phyloP scores from a whole-genome alignment of 345 rosid genomes.

The Capsella bursapastoris region DNA sequence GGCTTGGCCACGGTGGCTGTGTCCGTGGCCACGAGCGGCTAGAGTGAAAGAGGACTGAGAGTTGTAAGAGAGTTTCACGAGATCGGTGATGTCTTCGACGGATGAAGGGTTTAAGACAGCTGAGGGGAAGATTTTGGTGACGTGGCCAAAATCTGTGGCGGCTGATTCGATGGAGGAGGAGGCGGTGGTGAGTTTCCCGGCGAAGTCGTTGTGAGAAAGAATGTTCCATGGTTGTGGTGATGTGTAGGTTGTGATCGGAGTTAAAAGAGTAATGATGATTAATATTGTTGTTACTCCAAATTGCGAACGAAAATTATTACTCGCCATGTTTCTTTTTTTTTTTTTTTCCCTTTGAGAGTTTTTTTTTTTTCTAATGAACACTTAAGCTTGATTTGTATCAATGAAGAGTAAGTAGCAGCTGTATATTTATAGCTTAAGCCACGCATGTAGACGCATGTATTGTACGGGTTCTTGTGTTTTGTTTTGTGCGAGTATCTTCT shows the following conservation, averaged over 20 bases:
- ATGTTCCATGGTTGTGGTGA: slow-evolving; percentile 43
- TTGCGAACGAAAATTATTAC: slow-evolving; percentile 23
- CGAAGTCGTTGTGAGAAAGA: slow-evolving; percentile 30
- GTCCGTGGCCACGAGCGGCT: slow-evolving; percentile 88
- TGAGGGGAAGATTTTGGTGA: slow-evolving; percentile 50
- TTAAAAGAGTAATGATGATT: slow-evolving; percentile 32
- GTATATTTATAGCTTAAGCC: slow-evolving; percentile 30
- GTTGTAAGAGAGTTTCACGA: slow-evolving; percentile 51
- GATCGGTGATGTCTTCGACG: slow-evolving; percentile 51
- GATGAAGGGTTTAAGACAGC: slow-evolving; percentile 80
- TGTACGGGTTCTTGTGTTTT: background rate
- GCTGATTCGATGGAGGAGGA: slow-evolving; percentile 46
- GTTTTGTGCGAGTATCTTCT: slow-evolving; percentile 9
- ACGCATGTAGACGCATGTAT: slow-evolving; percentile 22
- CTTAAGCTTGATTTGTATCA: slow-evolving; percentile 13
- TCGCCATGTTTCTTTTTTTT: slow-evolving; percentile 28
- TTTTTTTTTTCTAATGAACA: background rate
- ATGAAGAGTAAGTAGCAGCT: slow-evolving; percentile 3
- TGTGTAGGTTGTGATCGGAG: slow-evolving; percentile 39
- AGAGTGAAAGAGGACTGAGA: slow-evolving; percentile 45
- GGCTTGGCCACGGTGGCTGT: slow-evolving; percentile 78
- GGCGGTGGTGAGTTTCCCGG: slow-evolving; percentile 41
- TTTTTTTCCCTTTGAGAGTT: background rate
- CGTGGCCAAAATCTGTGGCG: slow-evolving; percentile 72
- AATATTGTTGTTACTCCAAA: slow-evolving; percentile 17